Conservation (phyloP, 1,284 basidiomycete genomes). For the Pyrrhoderma noxium region DNA sequence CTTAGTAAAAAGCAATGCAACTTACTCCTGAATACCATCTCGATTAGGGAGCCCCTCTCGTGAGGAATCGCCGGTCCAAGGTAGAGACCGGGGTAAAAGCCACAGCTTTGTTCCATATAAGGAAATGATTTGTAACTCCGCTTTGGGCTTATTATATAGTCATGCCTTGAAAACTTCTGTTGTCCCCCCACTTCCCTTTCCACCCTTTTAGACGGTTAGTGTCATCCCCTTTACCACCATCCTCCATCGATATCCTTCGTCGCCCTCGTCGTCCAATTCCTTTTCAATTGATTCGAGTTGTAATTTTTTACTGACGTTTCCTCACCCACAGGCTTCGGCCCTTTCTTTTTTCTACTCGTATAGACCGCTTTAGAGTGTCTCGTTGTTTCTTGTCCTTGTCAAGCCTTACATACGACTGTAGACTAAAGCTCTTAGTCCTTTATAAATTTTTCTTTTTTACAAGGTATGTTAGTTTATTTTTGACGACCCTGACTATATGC, state of each 20-base stretch:
- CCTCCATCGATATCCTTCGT: not conserved
- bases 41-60: not conserved
- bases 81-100: not conserved
- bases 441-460: slow-evolving; percentile 30
- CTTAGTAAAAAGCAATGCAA: not conserved
- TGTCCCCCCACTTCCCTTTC: slow-evolving; percentile 11
- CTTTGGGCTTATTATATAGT: slow-evolving; percentile 6
- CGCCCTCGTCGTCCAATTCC: not conserved
- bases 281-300: not conserved
- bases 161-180: slow-evolving; percentile 9
- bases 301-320: slow-evolving; percentile 1
- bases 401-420: slow-evolving; percentile 17
- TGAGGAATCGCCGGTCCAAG: not conserved
- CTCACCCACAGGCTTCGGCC: slow-evolving; percentile 12
- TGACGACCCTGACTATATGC: not conserved
- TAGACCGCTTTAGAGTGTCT: slow-evolving; percentile 19
- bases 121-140: slow-evolving; percentile 14
- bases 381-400: slow-evolving; percentile 18
- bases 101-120: slow-evolving; percentile 10
- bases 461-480: not conserved
- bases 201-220: slow-evolving; percentile 16
- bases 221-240: not conserved
- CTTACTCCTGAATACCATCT: no score
- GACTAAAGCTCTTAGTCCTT: slow-evolving; percentile 24
- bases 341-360: not conserved